These are phyloP conservation scores for Parastagonospora avenae DNA, from an alignment of 2,329 filamentous ascomycete genomes.

Conservation along the genomic window DNA sequence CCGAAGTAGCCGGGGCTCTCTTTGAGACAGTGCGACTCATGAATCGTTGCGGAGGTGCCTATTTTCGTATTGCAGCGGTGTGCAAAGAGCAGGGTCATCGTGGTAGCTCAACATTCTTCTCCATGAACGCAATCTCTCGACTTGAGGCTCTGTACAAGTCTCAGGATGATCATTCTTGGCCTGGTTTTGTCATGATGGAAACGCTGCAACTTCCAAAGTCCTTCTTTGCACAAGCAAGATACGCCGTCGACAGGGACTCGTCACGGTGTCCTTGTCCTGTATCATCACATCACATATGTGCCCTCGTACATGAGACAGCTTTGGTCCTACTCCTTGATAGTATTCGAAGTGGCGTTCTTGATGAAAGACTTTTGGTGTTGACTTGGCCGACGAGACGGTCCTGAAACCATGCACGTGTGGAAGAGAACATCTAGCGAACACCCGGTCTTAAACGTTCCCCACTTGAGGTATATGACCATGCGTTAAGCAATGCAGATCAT, in stretches of 20 bases:
- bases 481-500: slow-evolving; percentile 13
- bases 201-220: too few relatives aligned
- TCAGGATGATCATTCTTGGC: too few relatives aligned
- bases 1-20: background rate
- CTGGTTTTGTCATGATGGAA: too few relatives aligned
- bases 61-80: too few relatives aligned
- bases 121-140: too few relatives aligned
- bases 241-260: background rate
- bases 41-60: background rate
- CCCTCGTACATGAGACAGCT: slow-evolving; percentile 2
- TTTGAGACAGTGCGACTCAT: slow-evolving; percentile 8
- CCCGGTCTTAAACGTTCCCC: slow-evolving; percentile 7
- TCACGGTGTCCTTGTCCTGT: background rate
- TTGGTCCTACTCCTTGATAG: background rate
- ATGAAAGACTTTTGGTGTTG: slow-evolving; percentile 13
- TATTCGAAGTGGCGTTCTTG: slow-evolving; percentile 3
- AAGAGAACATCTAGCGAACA: slow-evolving; percentile 16
- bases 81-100: too few relatives aligned
- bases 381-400: slow-evolving; percentile 15
- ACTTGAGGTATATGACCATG: slow-evolving; percentile 12
- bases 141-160: too few relatives aligned
- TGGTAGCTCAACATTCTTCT: too few relatives aligned
- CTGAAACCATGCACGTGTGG: slow-evolving; percentile 24
- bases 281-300: background rate
- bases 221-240: too few relatives aligned